phyloP scores from a whole-genome alignment of 179 eudicot genomes.

The Vitellaria paradoxa region DNA sequence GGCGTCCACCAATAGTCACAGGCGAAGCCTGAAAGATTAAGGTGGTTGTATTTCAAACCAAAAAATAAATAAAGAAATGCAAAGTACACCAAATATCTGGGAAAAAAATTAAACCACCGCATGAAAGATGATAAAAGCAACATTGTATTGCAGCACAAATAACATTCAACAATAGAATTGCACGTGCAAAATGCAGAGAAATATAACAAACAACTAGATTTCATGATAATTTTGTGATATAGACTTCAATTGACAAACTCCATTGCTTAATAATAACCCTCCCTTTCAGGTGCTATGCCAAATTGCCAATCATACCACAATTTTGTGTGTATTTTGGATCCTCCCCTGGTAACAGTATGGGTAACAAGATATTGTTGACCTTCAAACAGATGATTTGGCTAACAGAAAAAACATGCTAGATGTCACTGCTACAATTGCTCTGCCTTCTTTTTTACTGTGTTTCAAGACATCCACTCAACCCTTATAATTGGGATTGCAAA shows the following conservation, averaged over 20 bases:
- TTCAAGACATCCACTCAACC: too few relatives aligned
- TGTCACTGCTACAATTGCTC: too few relatives aligned
- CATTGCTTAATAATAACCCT: background rate
- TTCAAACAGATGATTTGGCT: background rate
- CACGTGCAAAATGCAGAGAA: background rate
- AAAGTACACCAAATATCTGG: background rate
- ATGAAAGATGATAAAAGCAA: background rate
- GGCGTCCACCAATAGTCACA: constrained; percentile 59
- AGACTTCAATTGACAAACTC: background rate
- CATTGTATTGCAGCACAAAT: background rate
- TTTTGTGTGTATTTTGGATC: background rate
- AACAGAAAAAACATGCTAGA: background rate
- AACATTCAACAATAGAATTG: background rate
- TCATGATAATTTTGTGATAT: background rate
- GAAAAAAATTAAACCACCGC: background rate
- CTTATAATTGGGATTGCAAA: too few relatives aligned
- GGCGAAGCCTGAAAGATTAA: constrained; percentile 66
- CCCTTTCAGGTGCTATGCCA: background rate
- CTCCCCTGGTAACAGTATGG: background rate
- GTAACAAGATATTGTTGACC: background rate
- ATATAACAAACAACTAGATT: background rate
- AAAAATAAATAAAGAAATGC: background rate
- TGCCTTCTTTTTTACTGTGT: too few relatives aligned
- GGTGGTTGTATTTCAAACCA: background rate
- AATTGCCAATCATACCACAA: background rate